Conservation (phyloP, 768 basidiomycete genomes). For the Tulasnella sp. region DNA sequence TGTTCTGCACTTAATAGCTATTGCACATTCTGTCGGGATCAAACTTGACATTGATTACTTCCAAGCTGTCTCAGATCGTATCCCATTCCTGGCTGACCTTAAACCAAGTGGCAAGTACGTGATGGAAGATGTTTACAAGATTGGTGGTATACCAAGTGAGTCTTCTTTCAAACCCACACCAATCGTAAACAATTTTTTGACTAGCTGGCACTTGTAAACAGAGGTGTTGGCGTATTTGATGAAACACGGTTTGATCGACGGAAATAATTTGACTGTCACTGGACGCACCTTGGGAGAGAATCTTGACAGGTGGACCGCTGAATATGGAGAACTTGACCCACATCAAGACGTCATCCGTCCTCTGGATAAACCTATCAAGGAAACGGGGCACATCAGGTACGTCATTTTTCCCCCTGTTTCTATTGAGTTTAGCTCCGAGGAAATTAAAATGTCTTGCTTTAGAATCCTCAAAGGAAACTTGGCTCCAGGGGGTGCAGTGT, state of each 20-base stretch:
- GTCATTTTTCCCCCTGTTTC: constrained; percentile 17
- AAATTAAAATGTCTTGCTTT: constrained; percentile 18
- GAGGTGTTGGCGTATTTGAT: constrained; percentile 77
- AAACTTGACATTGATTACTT: constrained; percentile 82
- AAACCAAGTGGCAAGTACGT: constrained; percentile 98
- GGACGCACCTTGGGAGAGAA: constrained; percentile 86
- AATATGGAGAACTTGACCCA: constrained; percentile 60
- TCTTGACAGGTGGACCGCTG: constrained; percentile 74
- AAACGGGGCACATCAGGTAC: constrained; percentile 79
- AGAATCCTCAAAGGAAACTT: constrained; percentile 87
- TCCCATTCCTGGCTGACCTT: constrained; percentile 89
- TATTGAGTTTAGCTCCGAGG: not conserved
- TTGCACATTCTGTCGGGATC: constrained; percentile 92
- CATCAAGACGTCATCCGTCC: constrained; percentile 81
- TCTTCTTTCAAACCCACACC: constrained; percentile 14
- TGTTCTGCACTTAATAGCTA: constrained; percentile 90
- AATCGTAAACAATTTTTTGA: not conserved
- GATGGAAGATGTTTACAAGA: constrained; percentile 92
- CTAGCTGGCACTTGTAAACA: constrained; percentile 25
- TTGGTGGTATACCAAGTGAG: constrained; percentile 92
- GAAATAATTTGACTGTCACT: constrained; percentile 82
- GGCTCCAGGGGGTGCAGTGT: constrained; percentile 89
- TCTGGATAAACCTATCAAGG: constrained; percentile 75
- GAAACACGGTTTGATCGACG: constrained; percentile 79
- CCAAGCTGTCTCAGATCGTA: constrained; percentile 82